These are phyloP conservation scores for Syncephalis plumigaleata DNA, from an alignment of 371 early-diverging fungal genomes.

Conservation along the genomic window DNA sequence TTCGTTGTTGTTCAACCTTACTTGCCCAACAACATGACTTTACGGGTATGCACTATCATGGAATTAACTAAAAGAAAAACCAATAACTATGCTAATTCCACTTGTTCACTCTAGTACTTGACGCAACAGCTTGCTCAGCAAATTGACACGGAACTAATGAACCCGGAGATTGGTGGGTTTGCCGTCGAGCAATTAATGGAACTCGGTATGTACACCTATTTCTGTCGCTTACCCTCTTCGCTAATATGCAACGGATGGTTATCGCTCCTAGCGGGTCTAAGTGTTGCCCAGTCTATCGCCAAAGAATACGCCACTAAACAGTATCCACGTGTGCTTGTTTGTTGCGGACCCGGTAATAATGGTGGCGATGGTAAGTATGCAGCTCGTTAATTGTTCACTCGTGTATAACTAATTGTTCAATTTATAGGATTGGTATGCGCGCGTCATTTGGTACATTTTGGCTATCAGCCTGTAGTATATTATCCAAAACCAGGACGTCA, in stretches of 20 bases:
- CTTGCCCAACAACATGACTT: too few relatives aligned
- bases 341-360: slow-evolving; percentile 83
- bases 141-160: slow-evolving; percentile 76
- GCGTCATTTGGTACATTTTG: slow-evolving; percentile 73
- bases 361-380: slow-evolving; percentile 71
- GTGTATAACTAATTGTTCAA: not conserved
- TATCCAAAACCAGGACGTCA: slow-evolving; percentile 60
- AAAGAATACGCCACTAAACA: slow-evolving; percentile 33
- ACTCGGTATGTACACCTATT: slow-evolving; percentile 19
- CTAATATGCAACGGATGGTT: not conserved
- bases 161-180: slow-evolving; percentile 52
- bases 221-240: not conserved
- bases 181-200: slow-evolving; percentile 81
- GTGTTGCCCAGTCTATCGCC: slow-evolving; percentile 74
- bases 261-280: slow-evolving; percentile 73
- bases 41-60: too few relatives aligned
- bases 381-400: not conserved
- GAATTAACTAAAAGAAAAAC: too few relatives aligned
- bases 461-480: slow-evolving; percentile 55
- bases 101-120: slow-evolving; percentile 26
- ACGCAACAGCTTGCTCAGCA: slow-evolving; percentile 58
- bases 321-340: slow-evolving; percentile 40
- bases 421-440: slow-evolving; percentile 66
- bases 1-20: too few relatives aligned
- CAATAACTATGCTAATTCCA: too few relatives aligned